A percentile compares a stretch with the other conserved stretches of the same genome.
phyloP scores from a whole-genome alignment of 1,284 basidiomycete species.

The Volvariella surrecta region DNA sequence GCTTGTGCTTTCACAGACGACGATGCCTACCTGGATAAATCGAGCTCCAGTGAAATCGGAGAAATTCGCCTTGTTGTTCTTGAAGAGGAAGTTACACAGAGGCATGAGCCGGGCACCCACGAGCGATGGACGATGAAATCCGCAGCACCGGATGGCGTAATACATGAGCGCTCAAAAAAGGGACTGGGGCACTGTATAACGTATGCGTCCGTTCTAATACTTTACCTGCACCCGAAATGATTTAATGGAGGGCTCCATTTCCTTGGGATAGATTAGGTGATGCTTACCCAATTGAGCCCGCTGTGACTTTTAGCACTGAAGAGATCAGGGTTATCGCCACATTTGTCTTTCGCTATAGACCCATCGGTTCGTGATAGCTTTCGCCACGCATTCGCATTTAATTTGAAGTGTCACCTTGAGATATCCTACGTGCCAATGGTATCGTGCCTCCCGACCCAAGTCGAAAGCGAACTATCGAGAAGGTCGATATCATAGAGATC shows the following conservation, averaged over 20 bases:
- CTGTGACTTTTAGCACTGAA: neutral
- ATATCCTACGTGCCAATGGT: too few species aligned
- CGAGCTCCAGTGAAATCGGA: neutral
- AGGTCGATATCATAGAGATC: too few species aligned
- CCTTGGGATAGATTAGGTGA: too few species aligned
- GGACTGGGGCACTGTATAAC: constrained; percentile 11
- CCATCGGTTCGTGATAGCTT: neutral
- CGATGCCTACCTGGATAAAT: constrained; percentile 4
- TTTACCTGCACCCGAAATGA: too few species aligned
- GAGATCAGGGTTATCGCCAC: constrained; percentile 5
- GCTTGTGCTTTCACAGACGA: constrained; percentile 6
- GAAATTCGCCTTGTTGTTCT: neutral
- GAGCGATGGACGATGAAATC: neutral
- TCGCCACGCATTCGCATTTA: too few species aligned
- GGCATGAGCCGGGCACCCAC: too few species aligned
- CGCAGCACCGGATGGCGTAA: neutral
- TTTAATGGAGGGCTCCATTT: too few species aligned
- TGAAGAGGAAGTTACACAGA: neutral
- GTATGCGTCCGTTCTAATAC: constrained; percentile 8
- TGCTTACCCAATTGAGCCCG: neutral
- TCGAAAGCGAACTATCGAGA: too few species aligned
- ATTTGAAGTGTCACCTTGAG: too few species aligned
- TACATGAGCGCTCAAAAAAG: constrained; percentile 13
- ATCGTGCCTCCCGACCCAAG: too few species aligned
- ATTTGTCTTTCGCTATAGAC: constrained; percentile 13